These are phyloP conservation scores for Acanthamoeba culbertsoni DNA, from an alignment of 208 protist genomes.

Conservation along the genomic window DNA sequence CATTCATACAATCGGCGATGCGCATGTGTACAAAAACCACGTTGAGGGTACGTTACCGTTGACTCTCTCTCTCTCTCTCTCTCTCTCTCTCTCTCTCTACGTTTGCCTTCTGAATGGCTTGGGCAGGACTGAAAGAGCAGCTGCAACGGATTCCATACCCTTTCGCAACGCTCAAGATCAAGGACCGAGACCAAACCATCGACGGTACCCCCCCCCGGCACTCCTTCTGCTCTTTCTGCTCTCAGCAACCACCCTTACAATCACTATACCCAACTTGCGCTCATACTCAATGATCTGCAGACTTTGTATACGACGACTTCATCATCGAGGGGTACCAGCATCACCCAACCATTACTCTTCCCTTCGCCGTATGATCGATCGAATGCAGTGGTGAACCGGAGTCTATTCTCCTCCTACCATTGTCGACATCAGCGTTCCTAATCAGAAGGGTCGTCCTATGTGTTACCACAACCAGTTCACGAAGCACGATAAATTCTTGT, in stretches of 20 bases:
- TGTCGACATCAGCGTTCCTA: too few relatives aligned
- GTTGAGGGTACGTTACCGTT: conserved; percentile 82
- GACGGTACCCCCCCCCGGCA: conserved; percentile 80
- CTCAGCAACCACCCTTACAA: not conserved
- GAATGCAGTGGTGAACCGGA: not conserved
- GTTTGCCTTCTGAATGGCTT: not conserved
- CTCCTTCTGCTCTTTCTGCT: not conserved
- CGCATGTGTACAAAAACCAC: conserved; percentile 98
- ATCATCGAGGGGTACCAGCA: conserved; percentile 94
- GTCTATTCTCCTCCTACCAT: not conserved
- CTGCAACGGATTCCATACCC: conserved; percentile 86
- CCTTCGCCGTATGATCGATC: conserved; percentile 95
- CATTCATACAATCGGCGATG: conserved; percentile 96
- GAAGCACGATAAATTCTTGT: too few relatives aligned
- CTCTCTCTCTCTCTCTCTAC: not conserved
- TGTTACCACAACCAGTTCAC: too few relatives aligned
- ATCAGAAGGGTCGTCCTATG: too few relatives aligned
- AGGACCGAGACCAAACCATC: conserved; percentile 57
- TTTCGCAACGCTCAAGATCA: conserved; percentile 89
- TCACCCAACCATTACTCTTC: conserved; percentile 94
- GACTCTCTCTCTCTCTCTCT: not conserved
- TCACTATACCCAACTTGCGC: conserved; percentile 83
- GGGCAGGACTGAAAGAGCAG: conserved; percentile 93
- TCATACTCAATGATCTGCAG: too few relatives aligned
- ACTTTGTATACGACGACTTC: conserved; percentile 93